Conservation (phyloP, 2,329 filamentous ascomycete genomes). For the Aspergillus felis region DNA sequence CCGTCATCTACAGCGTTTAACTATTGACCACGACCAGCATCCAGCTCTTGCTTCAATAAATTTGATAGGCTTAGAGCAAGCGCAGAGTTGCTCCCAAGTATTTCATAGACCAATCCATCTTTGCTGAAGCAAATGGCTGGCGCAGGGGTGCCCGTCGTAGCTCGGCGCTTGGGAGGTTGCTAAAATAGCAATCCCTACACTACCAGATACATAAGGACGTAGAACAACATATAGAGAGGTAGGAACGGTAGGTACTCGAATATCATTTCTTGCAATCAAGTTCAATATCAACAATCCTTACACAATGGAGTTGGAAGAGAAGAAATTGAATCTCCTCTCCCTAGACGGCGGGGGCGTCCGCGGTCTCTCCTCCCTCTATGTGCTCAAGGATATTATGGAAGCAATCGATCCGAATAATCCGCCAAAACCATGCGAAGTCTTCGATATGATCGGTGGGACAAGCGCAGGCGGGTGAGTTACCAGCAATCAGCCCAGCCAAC, state of each 20-base stretch:
- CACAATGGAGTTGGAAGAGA: background rate
- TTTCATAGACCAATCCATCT: background rate
- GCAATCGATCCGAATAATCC: constrained; percentile 15
- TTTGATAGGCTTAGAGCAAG: background rate
- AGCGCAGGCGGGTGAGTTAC: constrained; percentile 30
- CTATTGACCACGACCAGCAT: background rate
- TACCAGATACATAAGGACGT: no score
- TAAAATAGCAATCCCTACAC: no score
- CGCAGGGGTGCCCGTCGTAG: background rate
- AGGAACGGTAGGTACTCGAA: background rate
- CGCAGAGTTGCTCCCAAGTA: background rate
- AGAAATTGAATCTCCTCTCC: background rate
- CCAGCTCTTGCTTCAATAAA: background rate
- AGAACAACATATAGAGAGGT: background rate
- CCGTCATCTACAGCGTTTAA: background rate
- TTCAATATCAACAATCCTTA: background rate
- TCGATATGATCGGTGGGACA: constrained; percentile 39
- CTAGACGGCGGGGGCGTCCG: constrained; percentile 38
- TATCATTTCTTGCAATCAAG: background rate
- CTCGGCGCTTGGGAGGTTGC: background rate
- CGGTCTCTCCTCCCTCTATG: constrained; percentile 32
- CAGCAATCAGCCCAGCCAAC: no score
- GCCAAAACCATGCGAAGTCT: constrained; percentile 30
- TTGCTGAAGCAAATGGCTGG: background rate
- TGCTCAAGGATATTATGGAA: constrained; percentile 31